phyloP scores from a whole-genome alignment of 495 filamentous ascomycete genomes.

The Umbilicaria muhlenbergii region DNA sequence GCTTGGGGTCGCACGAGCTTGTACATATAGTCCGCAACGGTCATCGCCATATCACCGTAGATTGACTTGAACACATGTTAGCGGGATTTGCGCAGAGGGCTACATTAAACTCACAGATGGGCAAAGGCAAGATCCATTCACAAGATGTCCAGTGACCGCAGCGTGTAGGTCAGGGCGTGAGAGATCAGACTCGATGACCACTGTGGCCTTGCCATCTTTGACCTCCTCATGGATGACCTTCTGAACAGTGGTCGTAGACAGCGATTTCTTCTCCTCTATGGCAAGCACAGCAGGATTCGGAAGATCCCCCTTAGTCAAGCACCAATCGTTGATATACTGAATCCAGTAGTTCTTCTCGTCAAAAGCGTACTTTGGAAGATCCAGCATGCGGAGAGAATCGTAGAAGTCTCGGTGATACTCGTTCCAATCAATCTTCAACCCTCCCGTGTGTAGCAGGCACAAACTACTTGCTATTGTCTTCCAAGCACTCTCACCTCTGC shows the following conservation, averaged over 20 bases:
- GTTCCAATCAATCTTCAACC: constrained; percentile 45
- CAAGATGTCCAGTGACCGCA: constrained; percentile 39
- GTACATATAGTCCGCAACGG: constrained; percentile 28
- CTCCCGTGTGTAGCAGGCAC: constrained; percentile 35
- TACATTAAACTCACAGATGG: constrained; percentile 2
- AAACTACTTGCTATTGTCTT: constrained; percentile 37
- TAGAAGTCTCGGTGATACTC: constrained; percentile 49
- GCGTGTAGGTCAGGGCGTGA: constrained; percentile 32
- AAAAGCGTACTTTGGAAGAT: constrained; percentile 49
- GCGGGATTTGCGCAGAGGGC: no score
- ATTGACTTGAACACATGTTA: constrained; percentile 15
- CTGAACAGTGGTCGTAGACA: constrained; percentile 13
- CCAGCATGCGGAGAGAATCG: constrained; percentile 29
- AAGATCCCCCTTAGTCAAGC: constrained; percentile 18
- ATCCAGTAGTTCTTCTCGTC: constrained; percentile 62
- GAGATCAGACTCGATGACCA: constrained; percentile 46
- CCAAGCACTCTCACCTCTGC: constrained; percentile 26
- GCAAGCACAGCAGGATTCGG: constrained; percentile 6
- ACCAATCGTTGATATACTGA: constrained; percentile 37
- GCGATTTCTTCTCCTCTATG: constrained; percentile 5
- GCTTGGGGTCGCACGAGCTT: constrained; percentile 27
- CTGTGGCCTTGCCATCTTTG: constrained; percentile 30
- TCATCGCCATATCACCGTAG: constrained; percentile 35
- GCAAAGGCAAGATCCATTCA: constrained; percentile 34
- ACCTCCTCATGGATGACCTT: constrained; percentile 33